Percentiles rank a stretch among this genome's conserved stretches.
These are phyloP conservation scores for Penicillium psychrosexuale DNA, from an alignment of 2,329 filamentous ascomycete genomes.

Conservation along the genomic window DNA sequence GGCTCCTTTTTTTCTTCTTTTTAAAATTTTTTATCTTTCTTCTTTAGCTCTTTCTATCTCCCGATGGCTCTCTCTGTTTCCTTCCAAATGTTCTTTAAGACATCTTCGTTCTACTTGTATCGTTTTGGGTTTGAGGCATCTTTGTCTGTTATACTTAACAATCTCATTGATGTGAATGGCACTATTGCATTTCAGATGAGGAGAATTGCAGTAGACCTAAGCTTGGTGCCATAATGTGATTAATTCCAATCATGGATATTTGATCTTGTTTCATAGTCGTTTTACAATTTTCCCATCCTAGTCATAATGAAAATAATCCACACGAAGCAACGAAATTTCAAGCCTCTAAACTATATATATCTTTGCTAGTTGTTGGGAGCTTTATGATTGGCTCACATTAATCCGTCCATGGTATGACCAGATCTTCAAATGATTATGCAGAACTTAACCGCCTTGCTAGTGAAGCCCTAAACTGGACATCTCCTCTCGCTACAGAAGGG, in stretches of 20 bases:
- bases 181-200: constrained; percentile 2
- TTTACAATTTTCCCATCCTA: too few species aligned
- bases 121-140: constrained; percentile 16
- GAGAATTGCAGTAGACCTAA: not conserved
- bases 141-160: constrained; percentile 13
- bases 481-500: not conserved
- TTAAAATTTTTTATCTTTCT: constrained; percentile 14
- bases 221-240: not conserved
- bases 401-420: too few species aligned
- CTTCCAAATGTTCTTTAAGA: constrained; percentile 11
- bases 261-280: not conserved
- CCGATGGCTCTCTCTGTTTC: constrained; percentile 11
- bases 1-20: not conserved
- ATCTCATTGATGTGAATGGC: constrained; percentile 19
- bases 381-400: not conserved
- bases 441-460: too few species aligned
- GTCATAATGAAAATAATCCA: not conserved
- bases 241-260: not conserved
- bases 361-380: not conserved
- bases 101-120: constrained; percentile 12
- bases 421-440: too few species aligned
- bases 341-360: not conserved
- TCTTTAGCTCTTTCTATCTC: constrained; percentile 11
- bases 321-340: not conserved
- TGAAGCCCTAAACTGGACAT: not conserved